Conservation (phyloP, 169 alveolate species). For the Blepharisma undulans region DNA sequence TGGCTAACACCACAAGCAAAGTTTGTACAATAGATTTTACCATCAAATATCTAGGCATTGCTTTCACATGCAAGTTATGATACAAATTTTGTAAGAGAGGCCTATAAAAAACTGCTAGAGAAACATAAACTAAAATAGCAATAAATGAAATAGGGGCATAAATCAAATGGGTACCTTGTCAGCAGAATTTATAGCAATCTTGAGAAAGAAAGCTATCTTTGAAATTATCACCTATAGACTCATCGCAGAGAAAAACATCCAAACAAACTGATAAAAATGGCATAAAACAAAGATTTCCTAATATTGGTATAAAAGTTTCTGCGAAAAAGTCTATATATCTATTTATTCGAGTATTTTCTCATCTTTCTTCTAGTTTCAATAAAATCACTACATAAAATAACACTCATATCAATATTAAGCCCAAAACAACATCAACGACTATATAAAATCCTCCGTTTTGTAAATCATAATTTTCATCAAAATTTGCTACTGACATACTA, state of each 20-base stretch:
- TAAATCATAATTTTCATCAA: not conserved
- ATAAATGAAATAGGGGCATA: not conserved
- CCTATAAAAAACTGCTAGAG: not conserved
- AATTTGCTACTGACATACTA: not conserved
- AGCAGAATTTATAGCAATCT: conserved; percentile 35
- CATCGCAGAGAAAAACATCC: not conserved
- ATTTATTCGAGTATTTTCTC: not conserved
- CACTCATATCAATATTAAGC: not conserved
- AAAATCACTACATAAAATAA: not conserved
- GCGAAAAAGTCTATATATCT: not conserved
- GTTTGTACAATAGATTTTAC: not conserved
- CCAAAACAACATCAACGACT: not conserved
- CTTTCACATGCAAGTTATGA: not conserved
- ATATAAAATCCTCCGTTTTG: not conserved
- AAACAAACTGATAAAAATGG: not conserved
- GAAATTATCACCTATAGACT: not conserved
- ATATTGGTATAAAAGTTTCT: not conserved
- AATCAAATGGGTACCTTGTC: conserved; percentile 18
- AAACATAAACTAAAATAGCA: not conserved
- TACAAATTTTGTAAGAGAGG: conserved; percentile 7
- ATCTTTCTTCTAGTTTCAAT: not conserved
- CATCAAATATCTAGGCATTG: not conserved
- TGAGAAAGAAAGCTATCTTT: not conserved
- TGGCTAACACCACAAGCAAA: not conserved
- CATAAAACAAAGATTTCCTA: not conserved